phyloP scores from a whole-genome alignment of 129 eudicot species.

The Erigeron canadensis region DNA sequence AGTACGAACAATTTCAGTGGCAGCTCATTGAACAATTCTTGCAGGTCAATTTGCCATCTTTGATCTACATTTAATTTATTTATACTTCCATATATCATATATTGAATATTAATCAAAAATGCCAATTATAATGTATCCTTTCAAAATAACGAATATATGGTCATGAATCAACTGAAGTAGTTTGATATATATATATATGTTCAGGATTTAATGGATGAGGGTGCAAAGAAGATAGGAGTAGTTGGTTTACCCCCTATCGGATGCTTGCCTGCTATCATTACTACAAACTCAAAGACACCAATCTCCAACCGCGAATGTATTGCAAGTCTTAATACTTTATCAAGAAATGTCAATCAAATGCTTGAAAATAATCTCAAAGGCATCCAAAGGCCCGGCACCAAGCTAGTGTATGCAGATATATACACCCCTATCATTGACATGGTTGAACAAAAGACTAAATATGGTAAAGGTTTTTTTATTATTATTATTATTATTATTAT shows the following conservation, averaged over 20 bases:
- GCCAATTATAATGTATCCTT: too few species aligned
- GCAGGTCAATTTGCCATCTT: conserved; percentile 29
- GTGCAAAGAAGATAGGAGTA: conserved; percentile 49
- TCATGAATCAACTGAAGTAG: too few species aligned
- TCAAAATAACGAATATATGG: too few species aligned
- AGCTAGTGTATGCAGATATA: conserved; percentile 41
- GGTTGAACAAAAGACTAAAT: conserved; percentile 27
- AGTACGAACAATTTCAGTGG: conserved; percentile 34
- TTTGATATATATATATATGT: too few species aligned
- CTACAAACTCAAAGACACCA: conserved; percentile 34
- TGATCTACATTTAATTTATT: neutral
- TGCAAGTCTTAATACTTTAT: conserved; percentile 19
- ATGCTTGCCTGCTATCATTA: conserved; percentile 62
- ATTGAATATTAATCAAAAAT: too few species aligned
- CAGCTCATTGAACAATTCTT: conserved; percentile 29
- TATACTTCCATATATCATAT: too few species aligned
- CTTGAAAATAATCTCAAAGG: conserved; percentile 31
- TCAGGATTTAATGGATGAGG: conserved; percentile 43
- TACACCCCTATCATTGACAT: conserved; percentile 39
- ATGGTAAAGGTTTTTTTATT: conserved; percentile 19
- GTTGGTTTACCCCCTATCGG: conserved; percentile 74
- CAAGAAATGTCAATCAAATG: conserved; percentile 31
- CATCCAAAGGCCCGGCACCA: conserved; percentile 27
- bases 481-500: too few species aligned
- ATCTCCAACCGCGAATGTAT: conserved; percentile 25